Base-by-base conservation (phyloP, 2,329 filamentous ascomycete genomes). In the Beauveria australis region DNA sequence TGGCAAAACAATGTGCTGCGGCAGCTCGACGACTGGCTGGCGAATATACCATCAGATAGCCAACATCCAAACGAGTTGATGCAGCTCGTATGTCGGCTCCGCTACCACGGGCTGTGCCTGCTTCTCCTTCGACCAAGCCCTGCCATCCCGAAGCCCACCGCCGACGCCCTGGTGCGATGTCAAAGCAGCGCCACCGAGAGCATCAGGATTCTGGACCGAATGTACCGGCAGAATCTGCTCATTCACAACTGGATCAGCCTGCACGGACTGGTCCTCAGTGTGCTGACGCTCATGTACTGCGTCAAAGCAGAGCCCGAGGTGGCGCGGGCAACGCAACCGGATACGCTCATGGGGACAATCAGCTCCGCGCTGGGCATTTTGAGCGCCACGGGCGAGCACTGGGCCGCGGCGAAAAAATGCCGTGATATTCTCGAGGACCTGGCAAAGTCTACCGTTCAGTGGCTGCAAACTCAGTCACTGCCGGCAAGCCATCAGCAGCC, bases 351-450 rank as follows among this genome's bases (percentile, higher is more conserved):
- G 62, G 69, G 69, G 0, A 75, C 78, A 26, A 65, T 80, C 12
- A 73, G 73, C 24, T 72, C 74, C 1, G 71, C 76, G 0, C 67
- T 78, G 12, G 79, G 78, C 16, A 73, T 82, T 0, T 67, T 83
- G 2, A 79, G 79, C 43, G 79, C 79, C 1, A 76, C 75, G 3
- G 80, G 77, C 1, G 80, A 81, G 61, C 76, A 82, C 61, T 83
- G 80, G 79, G 70, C 74, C 0, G 79, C 79, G 5, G 80, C 79
- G 0, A 79, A 78, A 61, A 71, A 74, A 14, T 75, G 75, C 51
- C 72, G 78, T 3, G 74, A 78, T n/a, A 74, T 78, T 1, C 51
- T 79, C 0, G 75, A 79, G 41, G 75, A 75, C 3, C 63, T 78
- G 10, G 72, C 71, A 0, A 68, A 66, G 24, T 68, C 71, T 0